Evolutionary conservation across 2,329 filamentous ascomycete species (phyloP).

Genomic region (Akanthomyces uredinophilus): DNA sequence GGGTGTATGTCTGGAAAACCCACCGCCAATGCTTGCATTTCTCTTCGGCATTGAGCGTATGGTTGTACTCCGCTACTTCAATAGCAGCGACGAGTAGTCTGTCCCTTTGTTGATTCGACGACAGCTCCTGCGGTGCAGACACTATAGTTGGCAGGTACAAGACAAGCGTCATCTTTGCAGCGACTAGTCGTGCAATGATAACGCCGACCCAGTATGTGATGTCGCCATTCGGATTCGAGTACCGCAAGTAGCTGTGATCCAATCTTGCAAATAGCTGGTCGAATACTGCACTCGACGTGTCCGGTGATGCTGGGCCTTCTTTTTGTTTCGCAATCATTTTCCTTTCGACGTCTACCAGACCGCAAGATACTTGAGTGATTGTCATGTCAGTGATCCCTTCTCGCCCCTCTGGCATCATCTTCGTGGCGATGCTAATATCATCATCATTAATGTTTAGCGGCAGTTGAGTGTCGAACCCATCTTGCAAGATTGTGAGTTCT

Average conservation of each 20-base stretch:
- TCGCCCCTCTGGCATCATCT: constrained; percentile 40
- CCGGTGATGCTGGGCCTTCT: constrained; percentile 25
- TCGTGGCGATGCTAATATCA: constrained; percentile 45
- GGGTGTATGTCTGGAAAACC: constrained; percentile 55
- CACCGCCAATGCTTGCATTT: constrained; percentile 49
- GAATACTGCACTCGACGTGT: constrained; percentile 40
- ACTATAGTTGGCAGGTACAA: constrained; percentile 50
- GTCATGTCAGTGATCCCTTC: constrained; percentile 51
- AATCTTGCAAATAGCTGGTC: constrained; percentile 39
- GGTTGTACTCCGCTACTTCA: constrained; percentile 52
- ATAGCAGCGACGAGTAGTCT: constrained; percentile 46
- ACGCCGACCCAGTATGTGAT: constrained; percentile 35
- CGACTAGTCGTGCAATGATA: constrained; percentile 39
- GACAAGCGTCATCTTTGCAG: constrained; percentile 50
- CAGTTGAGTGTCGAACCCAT: constrained; percentile 46
- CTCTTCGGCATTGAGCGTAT: constrained; percentile 46
- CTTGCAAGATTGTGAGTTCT: constrained; percentile 40
- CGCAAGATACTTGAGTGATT: constrained; percentile 33
- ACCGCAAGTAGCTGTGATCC: constrained; percentile 38
- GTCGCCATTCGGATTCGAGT: constrained; percentile 27
- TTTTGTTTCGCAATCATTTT: constrained; percentile 32
- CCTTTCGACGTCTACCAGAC: constrained; percentile 31
- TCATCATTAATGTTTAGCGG: constrained; percentile 55
- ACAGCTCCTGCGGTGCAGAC: constrained; percentile 30
- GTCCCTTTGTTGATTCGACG: constrained; percentile 35